Base-by-base conservation (phyloP, 2,329 filamentous ascomycete genomes). In the Rutstroemia sp. region DNA sequence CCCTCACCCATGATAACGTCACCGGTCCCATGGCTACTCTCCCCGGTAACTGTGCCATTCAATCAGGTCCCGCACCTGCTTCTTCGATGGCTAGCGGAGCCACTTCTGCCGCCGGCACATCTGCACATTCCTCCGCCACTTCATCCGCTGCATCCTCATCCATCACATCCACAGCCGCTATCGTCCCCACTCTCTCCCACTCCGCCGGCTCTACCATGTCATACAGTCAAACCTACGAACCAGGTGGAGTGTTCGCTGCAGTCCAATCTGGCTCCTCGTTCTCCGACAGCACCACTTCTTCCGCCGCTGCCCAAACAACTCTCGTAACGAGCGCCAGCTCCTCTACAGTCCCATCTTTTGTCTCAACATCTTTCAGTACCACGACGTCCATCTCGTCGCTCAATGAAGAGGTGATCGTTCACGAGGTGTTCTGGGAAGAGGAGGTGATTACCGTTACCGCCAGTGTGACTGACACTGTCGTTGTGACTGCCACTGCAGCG, bases 41-140 rank as follows among this genome's bases (percentile, higher is more conserved):
- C 19, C 89, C 90, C 5, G 89, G 90, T 45, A 78, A 80, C 57
- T 71, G 83, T 19, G 59, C 69, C 5, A 75, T 87, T 58, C 61
- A 70, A 41, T 68, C 64, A 56, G 76, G 77, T 3, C 75, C 76
- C 10, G 72, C 55, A 4, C 72, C 74, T 0, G 17, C 44, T 19
- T 42, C 38, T 7, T 7, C 4, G n/a, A 39, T 39, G 21, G 0
- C 25, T 4, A 14, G 17, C 14, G 12, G n/a, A 34, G 3, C 34
- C 6, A 12, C 4, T 27, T 57, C 56, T 37, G 51, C 61, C 5
- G 56, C 56, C 45, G 60, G 38, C 2, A 12, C 34, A 5, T 9
- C 52, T 25, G 60, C 63, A 25, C 51, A 60, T 6, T 56, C 27
- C n/a, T 61, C 63, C 17, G 48, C 63, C 17, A 47, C 58, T n/a